A percentile compares a stretch with the other conserved stretches of the same genome.
Evolutionary conservation across 495 filamentous ascomycete genomes (phyloP).

Genomic region (Ramalina peruviana): DNA sequence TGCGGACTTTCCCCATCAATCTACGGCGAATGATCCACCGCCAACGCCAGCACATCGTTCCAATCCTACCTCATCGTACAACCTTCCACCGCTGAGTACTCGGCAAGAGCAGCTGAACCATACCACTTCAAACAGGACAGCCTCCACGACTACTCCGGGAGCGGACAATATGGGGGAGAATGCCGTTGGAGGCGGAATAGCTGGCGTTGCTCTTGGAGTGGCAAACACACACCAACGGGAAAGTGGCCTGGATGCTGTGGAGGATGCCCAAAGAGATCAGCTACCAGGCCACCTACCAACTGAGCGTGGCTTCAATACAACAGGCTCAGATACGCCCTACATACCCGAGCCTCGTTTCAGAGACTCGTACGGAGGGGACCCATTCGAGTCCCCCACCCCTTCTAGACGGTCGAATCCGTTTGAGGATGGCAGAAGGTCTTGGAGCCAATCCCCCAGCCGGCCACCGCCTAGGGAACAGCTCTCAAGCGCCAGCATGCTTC

Average conservation of each 20-base stretch:
- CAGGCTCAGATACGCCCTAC: conserved; percentile 32
- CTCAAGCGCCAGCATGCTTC: conserved; percentile 18
- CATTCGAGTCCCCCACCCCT: conserved; percentile 28
- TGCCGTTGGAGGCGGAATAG: conserved; percentile 63
- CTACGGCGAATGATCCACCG: conserved; percentile 14
- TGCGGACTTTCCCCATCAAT: conserved; percentile 14
- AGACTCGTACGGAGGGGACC: conserved; percentile 17
- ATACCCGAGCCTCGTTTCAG: conserved; percentile 21
- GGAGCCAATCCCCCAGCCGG: conserved; percentile 26
- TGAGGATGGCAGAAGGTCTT: conserved; percentile 15
- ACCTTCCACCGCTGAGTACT: conserved; percentile 5
- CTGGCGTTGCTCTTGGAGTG: conserved; percentile 59
- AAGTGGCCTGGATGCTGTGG: conserved; percentile 57
- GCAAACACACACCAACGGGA: conserved; percentile 59
- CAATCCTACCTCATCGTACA: conserved; percentile 1
- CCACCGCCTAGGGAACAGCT: conserved; percentile 22
- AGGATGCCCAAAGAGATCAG: conserved; percentile 26
- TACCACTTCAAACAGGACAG: conserved; percentile 22
- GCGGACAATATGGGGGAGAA: conserved; percentile 59
- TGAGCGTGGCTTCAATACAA: conserved; percentile 31
- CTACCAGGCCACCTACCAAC: conserved; percentile 26
- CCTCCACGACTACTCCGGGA: conserved; percentile 52
- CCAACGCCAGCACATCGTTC: conserved; percentile 8
- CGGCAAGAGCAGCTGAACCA: conserved; percentile 14
- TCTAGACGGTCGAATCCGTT: conserved; percentile 14